These are phyloP conservation scores for Trichosporon inkin DNA, from an alignment of 1,284 basidiomycete species.

Conservation along the genomic window DNA sequence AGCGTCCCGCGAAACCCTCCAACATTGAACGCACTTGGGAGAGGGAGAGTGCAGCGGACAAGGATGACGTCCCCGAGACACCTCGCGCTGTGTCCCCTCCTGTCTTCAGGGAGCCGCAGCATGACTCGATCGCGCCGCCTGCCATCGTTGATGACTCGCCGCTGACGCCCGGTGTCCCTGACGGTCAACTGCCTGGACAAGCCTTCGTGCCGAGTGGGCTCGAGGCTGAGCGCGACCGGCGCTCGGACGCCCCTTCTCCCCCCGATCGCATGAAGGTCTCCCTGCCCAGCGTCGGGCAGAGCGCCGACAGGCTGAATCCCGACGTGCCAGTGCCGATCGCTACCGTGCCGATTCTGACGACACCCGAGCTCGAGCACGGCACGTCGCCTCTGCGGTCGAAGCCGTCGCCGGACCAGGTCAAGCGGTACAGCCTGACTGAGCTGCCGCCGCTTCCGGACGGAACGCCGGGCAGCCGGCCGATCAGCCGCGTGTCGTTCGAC, in stretches of 20 bases:
- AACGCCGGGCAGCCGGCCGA: neutral
- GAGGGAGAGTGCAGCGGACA: neutral
- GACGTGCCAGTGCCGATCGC: neutral
- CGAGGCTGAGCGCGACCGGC: neutral
- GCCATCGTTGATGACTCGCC: neutral
- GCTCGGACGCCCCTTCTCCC: neutral
- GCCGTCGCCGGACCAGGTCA: neutral
- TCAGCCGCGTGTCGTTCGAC: conserved; percentile 3
- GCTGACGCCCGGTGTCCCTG: neutral
- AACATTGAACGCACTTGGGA: conserved; percentile 1
- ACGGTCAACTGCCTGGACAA: neutral
- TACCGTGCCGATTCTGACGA: neutral
- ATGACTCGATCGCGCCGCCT: neutral
- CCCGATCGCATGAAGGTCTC: neutral
- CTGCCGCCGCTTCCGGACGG: conserved; percentile 1
- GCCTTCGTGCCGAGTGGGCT: neutral
- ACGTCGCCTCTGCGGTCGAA: neutral
- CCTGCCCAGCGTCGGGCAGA: neutral
- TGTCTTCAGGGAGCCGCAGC: neutral
- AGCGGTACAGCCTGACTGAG: conserved; percentile 7
- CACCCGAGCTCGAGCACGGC: conserved; percentile 1
- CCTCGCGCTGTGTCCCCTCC: neutral
- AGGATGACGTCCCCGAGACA: conserved; percentile 2
- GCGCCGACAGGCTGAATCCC: neutral
- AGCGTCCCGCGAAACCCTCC: neutral